Base-by-base conservation (phyloP, 352 stramenopile species). In the Pythium brachiatum region DNA sequence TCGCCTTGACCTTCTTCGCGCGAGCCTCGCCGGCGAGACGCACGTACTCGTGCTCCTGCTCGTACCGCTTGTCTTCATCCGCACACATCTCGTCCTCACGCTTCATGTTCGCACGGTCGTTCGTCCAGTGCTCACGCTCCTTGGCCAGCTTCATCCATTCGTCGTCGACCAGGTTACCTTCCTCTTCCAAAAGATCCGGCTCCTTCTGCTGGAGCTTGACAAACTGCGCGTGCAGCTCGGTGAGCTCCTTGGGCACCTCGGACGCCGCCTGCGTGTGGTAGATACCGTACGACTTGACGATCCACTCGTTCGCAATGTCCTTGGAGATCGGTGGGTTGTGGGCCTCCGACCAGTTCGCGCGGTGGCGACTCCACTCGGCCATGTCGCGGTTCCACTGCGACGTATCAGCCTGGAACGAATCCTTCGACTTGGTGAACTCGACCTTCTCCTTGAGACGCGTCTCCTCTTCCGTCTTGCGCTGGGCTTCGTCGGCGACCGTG, bases 111-210 rank as follows among this genome's bases (percentile, higher is more conserved):
- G 86, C 80, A 52, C 86, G 86, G 65, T 87, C 88, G 53, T 82
- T 89, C 4, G 86, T 91, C 86, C 86, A 95, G 78, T 95, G 85
- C 73, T 95, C 86, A 44, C 86, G 86, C 62, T 95, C 86, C 75
- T 95, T 95, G 20, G 81, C 83, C 20, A 95, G 68, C 74, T 95
- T 92, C 78, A 90, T 95, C 86, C 86, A 95, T 66, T 95, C 86
- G 32, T 92, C 86, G 47, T 95, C 84, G 18, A 95, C 79, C 7
- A 76, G 71, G 58, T 90, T 88, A 12, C 86, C 86, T 79, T 95
- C 86, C 43, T 88, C 81, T 60, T 95, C 86, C 2, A 95, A 70
- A 50, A 92, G 73, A 25, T 66, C 57, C 6, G 86, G 84, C 60
- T 95, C 86, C 67, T 88, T 89, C 59, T 92, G 82, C 57, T 92